Conservation (phyloP, 306 rosid species). For the Castanea crenata region DNA sequence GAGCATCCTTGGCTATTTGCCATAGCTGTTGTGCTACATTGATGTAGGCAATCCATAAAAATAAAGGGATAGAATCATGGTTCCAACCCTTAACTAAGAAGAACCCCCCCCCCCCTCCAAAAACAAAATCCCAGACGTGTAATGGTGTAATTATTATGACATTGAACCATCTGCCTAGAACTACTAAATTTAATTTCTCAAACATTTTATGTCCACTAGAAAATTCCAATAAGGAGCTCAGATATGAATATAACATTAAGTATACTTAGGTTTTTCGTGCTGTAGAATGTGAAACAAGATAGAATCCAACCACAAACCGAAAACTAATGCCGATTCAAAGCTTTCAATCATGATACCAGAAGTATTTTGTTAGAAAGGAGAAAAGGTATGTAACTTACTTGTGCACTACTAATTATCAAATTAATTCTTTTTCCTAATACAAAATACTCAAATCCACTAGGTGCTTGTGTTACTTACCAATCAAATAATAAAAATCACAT, state of each 20-base stretch:
- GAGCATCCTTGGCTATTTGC: not conserved
- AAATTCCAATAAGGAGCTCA: constrained; percentile 6
- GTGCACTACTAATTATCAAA: no score
- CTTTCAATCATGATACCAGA: not conserved
- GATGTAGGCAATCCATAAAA: not conserved
- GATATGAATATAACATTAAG: not conserved
- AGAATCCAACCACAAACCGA: not conserved
- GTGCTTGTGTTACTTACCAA: not conserved
- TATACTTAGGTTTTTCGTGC: not conserved
- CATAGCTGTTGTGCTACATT: not conserved
- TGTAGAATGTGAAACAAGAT: not conserved
- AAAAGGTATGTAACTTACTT: no score
- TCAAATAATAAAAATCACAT: constrained; percentile 1
- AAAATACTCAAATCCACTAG: no score
- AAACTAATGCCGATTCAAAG: not conserved
- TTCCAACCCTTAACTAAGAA: not conserved
- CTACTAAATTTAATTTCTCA: not conserved
- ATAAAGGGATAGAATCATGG: not conserved
- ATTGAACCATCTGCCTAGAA: not conserved
- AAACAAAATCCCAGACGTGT: no score
- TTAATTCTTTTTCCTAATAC: no score
- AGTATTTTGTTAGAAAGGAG: no score
- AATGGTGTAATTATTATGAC: not conserved
- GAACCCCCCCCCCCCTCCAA: no score
- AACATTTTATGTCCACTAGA: not conserved